Conservation (phyloP, 1,284 basidiomycete species). For the Fereydounia khargensis region DNA sequence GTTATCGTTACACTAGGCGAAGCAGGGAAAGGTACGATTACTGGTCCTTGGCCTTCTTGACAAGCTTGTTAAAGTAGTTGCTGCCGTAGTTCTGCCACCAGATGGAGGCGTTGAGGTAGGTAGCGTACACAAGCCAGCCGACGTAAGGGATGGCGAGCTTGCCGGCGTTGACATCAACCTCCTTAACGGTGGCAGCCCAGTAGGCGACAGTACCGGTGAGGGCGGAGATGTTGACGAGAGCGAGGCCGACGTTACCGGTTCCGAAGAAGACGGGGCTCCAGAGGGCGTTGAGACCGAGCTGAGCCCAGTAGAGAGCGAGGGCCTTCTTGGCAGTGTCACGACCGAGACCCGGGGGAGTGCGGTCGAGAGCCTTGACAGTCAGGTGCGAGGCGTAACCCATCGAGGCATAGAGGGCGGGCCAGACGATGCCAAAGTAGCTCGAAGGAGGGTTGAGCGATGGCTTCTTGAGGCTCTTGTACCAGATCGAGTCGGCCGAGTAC, state of each 20-base stretch:
- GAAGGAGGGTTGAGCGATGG: slow-evolving; percentile 39
- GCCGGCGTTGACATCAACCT: slow-evolving; percentile 50
- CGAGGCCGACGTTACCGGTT: slow-evolving; percentile 57
- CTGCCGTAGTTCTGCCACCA: slow-evolving; percentile 60
- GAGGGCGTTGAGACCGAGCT: slow-evolving; percentile 67
- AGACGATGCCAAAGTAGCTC: slow-evolving; percentile 56
- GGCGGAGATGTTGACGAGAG: slow-evolving; percentile 66
- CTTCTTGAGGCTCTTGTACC: slow-evolving; percentile 47
- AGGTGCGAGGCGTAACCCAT: slow-evolving; percentile 76
- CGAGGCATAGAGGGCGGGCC: slow-evolving; percentile 63
- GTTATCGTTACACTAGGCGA: too few relatives aligned
- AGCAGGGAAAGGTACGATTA: slow-evolving; percentile 5
- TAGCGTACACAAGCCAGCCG: slow-evolving; percentile 66
- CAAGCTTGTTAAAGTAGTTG: slow-evolving; percentile 31
- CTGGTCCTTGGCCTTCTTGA: slow-evolving; percentile 38
- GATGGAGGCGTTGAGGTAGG: slow-evolving; percentile 70
- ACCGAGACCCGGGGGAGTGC: slow-evolving; percentile 46
- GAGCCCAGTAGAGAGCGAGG: slow-evolving; percentile 69
- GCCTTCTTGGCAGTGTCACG: slow-evolving; percentile 63
- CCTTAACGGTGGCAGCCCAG: slow-evolving; percentile 41
- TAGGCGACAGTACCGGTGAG: slow-evolving; percentile 67
- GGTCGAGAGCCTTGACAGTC: slow-evolving; percentile 47
- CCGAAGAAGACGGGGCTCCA: slow-evolving; percentile 76
- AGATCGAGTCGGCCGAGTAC: slow-evolving; percentile 32
- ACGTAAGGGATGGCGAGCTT: slow-evolving; percentile 36